Evolutionary conservation across 2,329 filamentous ascomycete genomes (phyloP).

Genomic region (Aspergillus ochraceoroseus): DNA sequence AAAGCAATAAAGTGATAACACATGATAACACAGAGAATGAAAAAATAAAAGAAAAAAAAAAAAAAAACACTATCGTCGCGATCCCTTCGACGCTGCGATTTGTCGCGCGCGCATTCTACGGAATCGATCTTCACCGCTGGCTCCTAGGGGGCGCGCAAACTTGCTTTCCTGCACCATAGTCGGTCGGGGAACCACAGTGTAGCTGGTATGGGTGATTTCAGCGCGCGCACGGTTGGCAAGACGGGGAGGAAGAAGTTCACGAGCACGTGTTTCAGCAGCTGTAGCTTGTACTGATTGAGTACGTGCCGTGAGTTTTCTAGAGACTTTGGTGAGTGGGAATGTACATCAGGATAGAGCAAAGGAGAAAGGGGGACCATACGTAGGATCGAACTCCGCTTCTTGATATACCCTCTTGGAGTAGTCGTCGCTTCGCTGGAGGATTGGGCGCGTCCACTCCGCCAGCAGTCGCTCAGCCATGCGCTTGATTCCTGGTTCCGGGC

Average conservation of each 20-base stretch:
- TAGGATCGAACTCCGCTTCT: slow-evolving; percentile 57
- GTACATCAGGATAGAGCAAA: too few species aligned
- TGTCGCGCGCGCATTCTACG: slow-evolving; percentile 48
- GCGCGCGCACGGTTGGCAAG: slow-evolving; percentile 56
- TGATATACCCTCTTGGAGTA: slow-evolving; percentile 75
- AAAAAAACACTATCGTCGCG: slow-evolving; percentile 30
- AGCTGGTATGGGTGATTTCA: slow-evolving; percentile 56
- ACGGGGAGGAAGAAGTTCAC: slow-evolving; percentile 50
- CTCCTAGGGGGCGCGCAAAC: slow-evolving; percentile 45
- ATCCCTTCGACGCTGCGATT: slow-evolving; percentile 40
- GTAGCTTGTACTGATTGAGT: slow-evolving; percentile 36
- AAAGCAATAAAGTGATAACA: too few species aligned
- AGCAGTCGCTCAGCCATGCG: slow-evolving; percentile 87
- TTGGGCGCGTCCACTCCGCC: slow-evolving; percentile 91
- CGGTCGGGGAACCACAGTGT: slow-evolving; percentile 59
- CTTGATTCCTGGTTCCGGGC: slow-evolving; percentile 82
- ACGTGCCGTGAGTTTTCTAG: slow-evolving; percentile 37
- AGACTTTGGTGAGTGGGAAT: too few species aligned
- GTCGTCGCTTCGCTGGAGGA: slow-evolving; percentile 88
- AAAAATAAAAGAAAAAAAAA: slow-evolving; percentile 10
- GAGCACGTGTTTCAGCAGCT: slow-evolving; percentile 49
- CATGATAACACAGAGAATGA: too few species aligned
- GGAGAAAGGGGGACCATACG: slow-evolving; percentile 30
- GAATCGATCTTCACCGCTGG: slow-evolving; percentile 48
- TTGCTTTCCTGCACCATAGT: slow-evolving; percentile 46